These are phyloP conservation scores for Sambucus nigra DNA, from an alignment of 129 eudicot genomes.

Conservation along the genomic window DNA sequence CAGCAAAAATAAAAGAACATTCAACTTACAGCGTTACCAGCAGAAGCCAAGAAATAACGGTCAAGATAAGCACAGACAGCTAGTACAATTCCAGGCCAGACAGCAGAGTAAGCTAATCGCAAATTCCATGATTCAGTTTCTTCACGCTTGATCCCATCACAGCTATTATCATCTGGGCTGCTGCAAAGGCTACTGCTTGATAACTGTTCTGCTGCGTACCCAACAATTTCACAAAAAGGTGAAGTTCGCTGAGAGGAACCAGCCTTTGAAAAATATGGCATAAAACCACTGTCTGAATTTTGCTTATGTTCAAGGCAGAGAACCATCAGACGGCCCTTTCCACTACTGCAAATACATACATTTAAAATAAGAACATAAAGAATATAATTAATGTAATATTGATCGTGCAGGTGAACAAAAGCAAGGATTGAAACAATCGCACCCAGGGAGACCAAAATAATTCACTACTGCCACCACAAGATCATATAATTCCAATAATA, in stretches of 20 bases:
- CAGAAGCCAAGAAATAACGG: conserved; percentile 81
- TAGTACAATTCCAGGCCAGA: conserved; percentile 71
- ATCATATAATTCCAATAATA: too few relatives aligned
- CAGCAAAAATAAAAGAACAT: not conserved
- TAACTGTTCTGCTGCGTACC: conserved; percentile 51
- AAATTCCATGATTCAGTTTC: conserved; percentile 81
- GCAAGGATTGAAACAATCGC: too few relatives aligned
- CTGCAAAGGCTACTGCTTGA: conserved; percentile 65
- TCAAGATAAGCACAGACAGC: conserved; percentile 76
- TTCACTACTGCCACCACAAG: too few relatives aligned
- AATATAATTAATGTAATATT: not conserved
- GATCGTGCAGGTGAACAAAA: not conserved
- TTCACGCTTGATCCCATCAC: conserved; percentile 70
- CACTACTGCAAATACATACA: conserved; percentile 37
- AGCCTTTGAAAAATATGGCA: conserved; percentile 50
- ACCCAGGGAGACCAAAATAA: too few relatives aligned
- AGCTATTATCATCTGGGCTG: conserved; percentile 79
- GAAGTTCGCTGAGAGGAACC: conserved; percentile 61
- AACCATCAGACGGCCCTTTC: conserved; percentile 79
- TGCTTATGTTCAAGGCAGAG: conserved; percentile 73
- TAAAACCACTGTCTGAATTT: conserved; percentile 70
- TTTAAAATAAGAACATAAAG: conserved; percentile 10
- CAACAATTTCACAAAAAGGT: conserved; percentile 53
- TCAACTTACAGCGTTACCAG: conserved; percentile 80
- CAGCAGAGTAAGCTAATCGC: conserved; percentile 43